phyloP scores from a whole-genome alignment of 1,284 basidiomycete genomes.

The Pseudomicrostroma phylloplanum region DNA sequence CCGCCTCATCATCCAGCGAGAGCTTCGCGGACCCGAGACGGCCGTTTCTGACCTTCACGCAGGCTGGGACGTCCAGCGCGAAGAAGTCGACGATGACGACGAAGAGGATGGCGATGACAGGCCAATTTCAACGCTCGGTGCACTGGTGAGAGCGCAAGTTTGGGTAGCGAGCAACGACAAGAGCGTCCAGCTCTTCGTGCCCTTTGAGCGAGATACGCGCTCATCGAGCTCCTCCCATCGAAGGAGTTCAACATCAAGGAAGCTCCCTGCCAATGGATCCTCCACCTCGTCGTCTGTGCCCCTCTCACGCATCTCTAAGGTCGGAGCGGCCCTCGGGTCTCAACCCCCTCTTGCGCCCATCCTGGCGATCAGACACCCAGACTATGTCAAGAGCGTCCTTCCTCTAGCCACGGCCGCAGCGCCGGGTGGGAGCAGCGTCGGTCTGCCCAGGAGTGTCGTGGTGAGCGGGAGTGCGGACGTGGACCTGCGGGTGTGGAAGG shows the following conservation, averaged over 20 bases:
- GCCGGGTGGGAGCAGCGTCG: not conserved
- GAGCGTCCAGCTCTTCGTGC: constrained; percentile 3
- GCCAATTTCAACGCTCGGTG: not conserved
- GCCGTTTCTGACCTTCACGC: not conserved
- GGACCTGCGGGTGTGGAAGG: constrained; percentile 6
- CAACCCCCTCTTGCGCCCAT: not conserved
- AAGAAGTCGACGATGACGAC: constrained; percentile 6
- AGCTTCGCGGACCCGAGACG: constrained; percentile 11
- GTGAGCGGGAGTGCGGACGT: constrained; percentile 6
- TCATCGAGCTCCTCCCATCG: not conserved
- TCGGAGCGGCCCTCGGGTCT: not conserved
- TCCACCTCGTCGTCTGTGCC: not conserved
- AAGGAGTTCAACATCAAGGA: not conserved
- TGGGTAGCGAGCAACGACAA: constrained; percentile 9
- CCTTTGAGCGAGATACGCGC: too few species aligned
- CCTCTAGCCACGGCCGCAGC: not conserved
- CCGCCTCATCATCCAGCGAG: constrained; percentile 1
- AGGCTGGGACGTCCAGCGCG: not conserved
- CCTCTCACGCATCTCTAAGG: not conserved
- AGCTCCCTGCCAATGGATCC: not conserved
- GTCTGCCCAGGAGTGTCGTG: not conserved
- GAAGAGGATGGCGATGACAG: not conserved
- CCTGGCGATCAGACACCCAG: not conserved
- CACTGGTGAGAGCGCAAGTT: not conserved
- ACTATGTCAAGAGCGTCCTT: constrained; percentile 10